Evolutionary conservation across 345 rosid genomes (phyloP), one percentile per base, ranked within the genome.

Genomic region (Syzygium aromaticum): DNA sequence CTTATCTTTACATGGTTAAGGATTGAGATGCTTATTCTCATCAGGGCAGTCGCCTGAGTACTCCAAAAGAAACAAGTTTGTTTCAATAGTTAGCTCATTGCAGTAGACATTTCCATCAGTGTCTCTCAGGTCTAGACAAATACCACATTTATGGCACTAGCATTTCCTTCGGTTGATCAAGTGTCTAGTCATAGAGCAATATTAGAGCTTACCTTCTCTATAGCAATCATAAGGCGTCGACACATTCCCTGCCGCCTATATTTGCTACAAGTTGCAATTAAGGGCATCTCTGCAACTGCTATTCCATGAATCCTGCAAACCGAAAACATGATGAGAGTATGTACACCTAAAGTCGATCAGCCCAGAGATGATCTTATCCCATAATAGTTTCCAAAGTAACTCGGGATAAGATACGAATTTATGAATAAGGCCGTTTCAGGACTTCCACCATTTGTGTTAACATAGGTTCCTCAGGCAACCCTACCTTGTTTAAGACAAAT

Each of bases 201-300:
- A 16, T 33, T 21, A 87, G 51, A 88, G 7, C 52, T 73, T 91
- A 95, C 99, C 99, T 97, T 96, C 88, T 97, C 99, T 49, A 97
- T 91, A 86, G 95, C 95, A 91, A 91, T 78, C 89, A 96, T 88
- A 84, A 97, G 96, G 89, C 91, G 92, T 87, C 95, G 94, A 90
- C 99, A 95, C 98, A 97, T 95, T 86, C 99, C 99, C 90, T 92
- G 97, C 59, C 98, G 96, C 52, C 98, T 96, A 87, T 91, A 94
- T 63, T 93, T 94, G 90, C 97, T 95, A 90, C 98, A 96, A 82
- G 99, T 97, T 90, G 98, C 99, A 91, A 96, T 94, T 53, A 97
- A 94, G 88, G 98, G 99, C 99, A 97, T 96, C 95, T 97, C 99
- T 49, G 99, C 99, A 87, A 97, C 91, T 54, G 92, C 87, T 84